Evolutionary conservation across 371 early-diverging fungal genomes (phyloP).

Genomic region (Globomyces sp.): DNA sequence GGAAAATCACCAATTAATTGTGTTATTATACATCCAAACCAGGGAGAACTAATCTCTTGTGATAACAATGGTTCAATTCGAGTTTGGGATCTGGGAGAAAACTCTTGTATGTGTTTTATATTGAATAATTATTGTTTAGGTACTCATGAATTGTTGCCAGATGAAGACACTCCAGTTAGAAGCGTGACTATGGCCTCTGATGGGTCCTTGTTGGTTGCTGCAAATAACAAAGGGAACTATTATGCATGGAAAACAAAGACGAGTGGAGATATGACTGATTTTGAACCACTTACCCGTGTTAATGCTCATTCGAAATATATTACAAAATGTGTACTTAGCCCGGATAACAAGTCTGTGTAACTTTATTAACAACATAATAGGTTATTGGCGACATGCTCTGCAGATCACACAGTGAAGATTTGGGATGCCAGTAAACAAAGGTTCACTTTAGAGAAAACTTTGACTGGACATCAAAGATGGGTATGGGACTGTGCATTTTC

Average conservation of each 20-base stretch:
- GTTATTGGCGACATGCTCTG: conserved; percentile 81
- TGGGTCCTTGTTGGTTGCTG: conserved; percentile 85
- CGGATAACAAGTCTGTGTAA: conserved; percentile 69
- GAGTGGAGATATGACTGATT: conserved; percentile 62
- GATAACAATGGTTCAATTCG: conserved; percentile 91
- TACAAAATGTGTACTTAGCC: conserved; percentile 75
- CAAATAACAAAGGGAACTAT: conserved; percentile 87
- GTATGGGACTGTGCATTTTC: conserved; percentile 95
- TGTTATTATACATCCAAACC: conserved; percentile 93
- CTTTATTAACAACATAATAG: background rate
- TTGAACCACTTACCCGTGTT: conserved; percentile 71
- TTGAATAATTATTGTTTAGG: no score
- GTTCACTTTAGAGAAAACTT: conserved; percentile 69
- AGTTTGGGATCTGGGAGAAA: conserved; percentile 91
- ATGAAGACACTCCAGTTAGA: conserved; percentile 83
- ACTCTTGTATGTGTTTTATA: conserved; percentile 52
- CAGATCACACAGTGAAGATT: conserved; percentile 65
- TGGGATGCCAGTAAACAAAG: conserved; percentile 47
- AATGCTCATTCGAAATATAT: conserved; percentile 81
- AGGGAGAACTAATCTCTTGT: conserved; percentile 90
- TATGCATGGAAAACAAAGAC: conserved; percentile 73
- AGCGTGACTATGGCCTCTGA: conserved; percentile 90
- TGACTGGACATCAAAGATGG: conserved; percentile 87
- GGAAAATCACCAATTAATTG: conserved; percentile 90
- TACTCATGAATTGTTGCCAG: conserved; percentile 82